A percentile compares a stretch with the other conserved stretches of the same genome.
phyloP scores from a whole-genome alignment of 139 green algal species.

The Micromonas pusilla region DNA sequence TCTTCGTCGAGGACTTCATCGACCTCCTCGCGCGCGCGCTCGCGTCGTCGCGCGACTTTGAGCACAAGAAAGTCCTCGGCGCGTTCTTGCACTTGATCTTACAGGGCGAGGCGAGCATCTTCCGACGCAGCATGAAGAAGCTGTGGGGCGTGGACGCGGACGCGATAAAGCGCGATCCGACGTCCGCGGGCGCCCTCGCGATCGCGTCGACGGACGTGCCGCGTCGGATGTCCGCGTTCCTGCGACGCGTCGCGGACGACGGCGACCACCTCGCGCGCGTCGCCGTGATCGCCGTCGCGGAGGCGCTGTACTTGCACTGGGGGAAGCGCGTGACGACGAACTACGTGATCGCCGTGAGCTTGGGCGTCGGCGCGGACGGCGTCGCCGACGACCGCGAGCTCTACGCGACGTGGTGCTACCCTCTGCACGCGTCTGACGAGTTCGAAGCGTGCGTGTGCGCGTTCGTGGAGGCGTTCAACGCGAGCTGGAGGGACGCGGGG shows the following conservation, averaged over 20 bases:
- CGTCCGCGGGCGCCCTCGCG: background rate
- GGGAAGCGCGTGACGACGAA: background rate
- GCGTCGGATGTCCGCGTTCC: background rate
- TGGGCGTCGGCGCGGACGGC: background rate
- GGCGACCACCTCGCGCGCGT: background rate
- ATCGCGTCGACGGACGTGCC: background rate
- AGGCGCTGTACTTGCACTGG: constrained; percentile 6
- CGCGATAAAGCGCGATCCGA: too few species aligned
- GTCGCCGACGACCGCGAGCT: background rate
- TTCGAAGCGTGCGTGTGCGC: background rate
- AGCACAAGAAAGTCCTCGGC: background rate
- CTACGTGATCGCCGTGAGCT: background rate
- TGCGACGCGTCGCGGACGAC: background rate
- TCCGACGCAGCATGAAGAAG: background rate
- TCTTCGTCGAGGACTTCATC: constrained; percentile 13
- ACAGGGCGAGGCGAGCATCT: background rate
- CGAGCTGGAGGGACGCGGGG: background rate
- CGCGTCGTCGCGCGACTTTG: background rate
- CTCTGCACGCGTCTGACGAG: background rate
- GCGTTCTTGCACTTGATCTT: constrained; percentile 3
- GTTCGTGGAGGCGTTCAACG: constrained; percentile 14
- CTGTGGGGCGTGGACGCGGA: constrained; percentile 9
- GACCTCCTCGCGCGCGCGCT: constrained; percentile 5
- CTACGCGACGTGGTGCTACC: background rate
- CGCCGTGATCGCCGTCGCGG: background rate